Evolutionary conservation across 2,329 filamentous ascomycete species (phyloP).

Genomic region (Remersonia thermophila): DNA sequence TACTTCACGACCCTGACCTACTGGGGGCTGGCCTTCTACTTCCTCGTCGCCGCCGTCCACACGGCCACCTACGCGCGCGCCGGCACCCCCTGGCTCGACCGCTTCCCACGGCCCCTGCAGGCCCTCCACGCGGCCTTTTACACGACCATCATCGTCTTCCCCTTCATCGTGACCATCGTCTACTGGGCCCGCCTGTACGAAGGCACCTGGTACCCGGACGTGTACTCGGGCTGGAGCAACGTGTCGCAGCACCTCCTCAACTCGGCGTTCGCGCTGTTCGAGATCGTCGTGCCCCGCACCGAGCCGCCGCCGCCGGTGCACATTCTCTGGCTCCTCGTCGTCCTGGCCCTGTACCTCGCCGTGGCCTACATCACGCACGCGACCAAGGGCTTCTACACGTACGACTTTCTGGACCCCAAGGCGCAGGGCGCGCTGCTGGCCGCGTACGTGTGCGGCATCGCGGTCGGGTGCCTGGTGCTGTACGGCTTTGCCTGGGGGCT

Average conservation of each 20-base stretch:
- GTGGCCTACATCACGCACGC: slow-evolving; percentile 63
- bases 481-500: slow-evolving; percentile 39
- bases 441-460: slow-evolving; percentile 51
- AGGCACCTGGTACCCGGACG: slow-evolving; percentile 35
- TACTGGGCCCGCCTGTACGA: slow-evolving; percentile 54
- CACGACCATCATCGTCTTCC: slow-evolving; percentile 49
- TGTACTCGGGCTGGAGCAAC: slow-evolving; percentile 51
- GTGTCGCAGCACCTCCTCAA: slow-evolving; percentile 67
- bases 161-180: slow-evolving; percentile 57
- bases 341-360: slow-evolving; percentile 59
- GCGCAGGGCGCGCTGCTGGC: slow-evolving; percentile 43
- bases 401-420: slow-evolving; percentile 59
- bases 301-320: slow-evolving; percentile 50
- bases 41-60: slow-evolving; percentile 53
- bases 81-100: slow-evolving; percentile 42
- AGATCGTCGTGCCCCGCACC: slow-evolving; percentile 58
- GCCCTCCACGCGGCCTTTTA: slow-evolving; percentile 54
- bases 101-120: slow-evolving; percentile 49
- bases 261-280: slow-evolving; percentile 59
- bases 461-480: slow-evolving; percentile 38
- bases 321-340: slow-evolving; percentile 52
- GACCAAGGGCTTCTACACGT: slow-evolving; percentile 63
- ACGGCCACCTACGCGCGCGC: slow-evolving; percentile 52
- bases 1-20: slow-evolving; percentile 76
- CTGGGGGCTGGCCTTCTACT: slow-evolving; percentile 76